Base-by-base conservation (phyloP, 2,329 filamentous ascomycete genomes). In the Aspergillus udagawae region DNA sequence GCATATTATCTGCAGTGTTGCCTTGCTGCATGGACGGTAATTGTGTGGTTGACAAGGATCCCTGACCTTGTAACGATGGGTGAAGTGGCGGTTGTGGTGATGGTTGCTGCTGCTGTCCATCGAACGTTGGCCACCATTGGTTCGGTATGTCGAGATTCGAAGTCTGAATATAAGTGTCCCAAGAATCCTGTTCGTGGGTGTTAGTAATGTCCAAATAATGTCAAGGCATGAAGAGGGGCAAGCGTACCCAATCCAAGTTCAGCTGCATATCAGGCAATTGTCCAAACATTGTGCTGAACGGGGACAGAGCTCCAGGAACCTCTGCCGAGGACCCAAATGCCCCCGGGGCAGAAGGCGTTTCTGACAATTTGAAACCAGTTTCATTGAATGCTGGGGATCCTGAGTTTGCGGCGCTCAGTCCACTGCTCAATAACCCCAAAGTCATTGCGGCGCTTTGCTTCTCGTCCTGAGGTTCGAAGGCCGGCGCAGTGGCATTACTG, bases 391-490 rank as follows among this genome's bases (percentile, higher is more conserved):
- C 61, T 48, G 64, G 64, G 47, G 63, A 67, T 29, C 63, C 70
- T 29, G 67, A 70, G 49, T 67, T 73, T 67, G 73, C 66, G 1
- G 84, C 81, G 14, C 81, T 82, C 73, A 86, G 79, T 4, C 86
- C 86, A 41, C 82, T 83, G 54, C 85, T 87, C 27, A 89, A 76
- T 75, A 89, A 82, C 2, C 86, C 86, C n/a, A 89, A 69, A 0
- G 86, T 88, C 85, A 89, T 88, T 0, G 86, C 86, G 9, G 86
- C 86, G 21, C 74, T 89, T 80, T 61, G 86, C 51, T 86, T 86
- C 56, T 86, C 78, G 56, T 85, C 80, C 61, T 82, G 78, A 8
- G 70, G 68, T 52, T 75, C 74, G 52, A 75, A 74, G 17, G 66
- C 57, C 52, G 66, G 44, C 7, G 58, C 62, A 3, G 61, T 60